Conservation (phyloP, 495 filamentous ascomycete species). For the Podospora comata region DNA sequence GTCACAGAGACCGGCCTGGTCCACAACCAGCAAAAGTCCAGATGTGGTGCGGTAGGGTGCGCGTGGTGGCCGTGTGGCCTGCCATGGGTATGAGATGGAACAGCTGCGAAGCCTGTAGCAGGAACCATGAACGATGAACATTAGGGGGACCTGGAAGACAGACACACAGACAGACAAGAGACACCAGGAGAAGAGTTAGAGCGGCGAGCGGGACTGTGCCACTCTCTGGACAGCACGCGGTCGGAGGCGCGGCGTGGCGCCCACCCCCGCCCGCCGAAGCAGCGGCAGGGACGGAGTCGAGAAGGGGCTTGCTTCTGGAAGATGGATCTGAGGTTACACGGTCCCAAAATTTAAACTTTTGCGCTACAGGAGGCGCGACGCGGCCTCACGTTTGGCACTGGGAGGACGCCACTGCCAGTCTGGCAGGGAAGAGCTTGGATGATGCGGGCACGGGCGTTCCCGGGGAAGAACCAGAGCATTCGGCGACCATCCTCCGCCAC, state of each 20-base stretch:
- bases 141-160: background rate
- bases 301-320: conserved; percentile 8
- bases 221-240: background rate
- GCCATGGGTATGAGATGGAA: background rate
- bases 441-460: background rate
- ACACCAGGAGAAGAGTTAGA: background rate
- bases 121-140: background rate
- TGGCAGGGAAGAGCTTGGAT: background rate
- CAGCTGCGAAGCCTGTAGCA: background rate
- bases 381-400: background rate
- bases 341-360: conserved; percentile 22
- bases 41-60: background rate
- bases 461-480: background rate
- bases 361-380: conserved; percentile 11
- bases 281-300: background rate
- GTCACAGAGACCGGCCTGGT: background rate
- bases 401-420: background rate
- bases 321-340: background rate
- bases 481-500: background rate
- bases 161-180: background rate
- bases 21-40: background rate
- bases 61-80: no score
- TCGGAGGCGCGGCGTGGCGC: background rate
- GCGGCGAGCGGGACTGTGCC: background rate
- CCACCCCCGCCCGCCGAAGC: background rate